Conservation (phyloP, 495 filamentous ascomycete genomes). For the Penicillium samsonianum region DNA sequence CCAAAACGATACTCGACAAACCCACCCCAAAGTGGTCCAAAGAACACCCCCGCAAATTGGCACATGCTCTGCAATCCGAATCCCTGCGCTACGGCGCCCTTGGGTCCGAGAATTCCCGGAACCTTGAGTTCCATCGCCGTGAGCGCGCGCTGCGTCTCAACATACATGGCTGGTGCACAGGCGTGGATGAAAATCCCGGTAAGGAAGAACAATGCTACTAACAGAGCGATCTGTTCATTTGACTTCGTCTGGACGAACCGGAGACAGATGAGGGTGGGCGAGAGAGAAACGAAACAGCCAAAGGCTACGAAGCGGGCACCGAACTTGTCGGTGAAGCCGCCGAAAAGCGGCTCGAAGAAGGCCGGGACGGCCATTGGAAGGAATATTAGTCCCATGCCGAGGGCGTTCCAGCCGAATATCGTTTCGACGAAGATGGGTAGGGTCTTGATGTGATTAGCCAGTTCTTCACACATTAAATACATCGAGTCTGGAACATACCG, state of each 20-base stretch:
- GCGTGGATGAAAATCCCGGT: constrained; percentile 33
- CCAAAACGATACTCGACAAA: constrained; percentile 59
- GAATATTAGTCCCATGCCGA: constrained; percentile 72
- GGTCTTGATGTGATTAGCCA: constrained; percentile 20
- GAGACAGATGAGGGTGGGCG: constrained; percentile 62
- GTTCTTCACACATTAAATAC: not conserved
- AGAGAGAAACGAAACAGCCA: constrained; percentile 59
- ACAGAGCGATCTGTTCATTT: constrained; percentile 59
- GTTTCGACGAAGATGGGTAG: constrained; percentile 68
- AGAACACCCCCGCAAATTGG: constrained; percentile 58
- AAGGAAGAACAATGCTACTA: constrained; percentile 38
- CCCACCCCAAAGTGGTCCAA: constrained; percentile 65
- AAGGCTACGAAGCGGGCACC: constrained; percentile 59
- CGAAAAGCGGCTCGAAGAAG: constrained; percentile 62
- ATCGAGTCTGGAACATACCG: constrained; percentile 18
- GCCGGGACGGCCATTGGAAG: constrained; percentile 66
- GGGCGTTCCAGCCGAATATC: constrained; percentile 65
- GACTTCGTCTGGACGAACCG: constrained; percentile 61
- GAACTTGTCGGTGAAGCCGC: constrained; percentile 61
- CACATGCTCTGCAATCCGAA: constrained; percentile 60
- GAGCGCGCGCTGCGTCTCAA: constrained; percentile 70
- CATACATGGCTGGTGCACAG: constrained; percentile 51
- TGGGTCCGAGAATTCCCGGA: constrained; percentile 48
- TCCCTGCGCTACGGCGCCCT: constrained; percentile 59
- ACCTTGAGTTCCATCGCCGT: constrained; percentile 52